phyloP scores from a whole-genome alignment of 1,139 yeast genomes.

The Hyphopichia buzzinii region DNA sequence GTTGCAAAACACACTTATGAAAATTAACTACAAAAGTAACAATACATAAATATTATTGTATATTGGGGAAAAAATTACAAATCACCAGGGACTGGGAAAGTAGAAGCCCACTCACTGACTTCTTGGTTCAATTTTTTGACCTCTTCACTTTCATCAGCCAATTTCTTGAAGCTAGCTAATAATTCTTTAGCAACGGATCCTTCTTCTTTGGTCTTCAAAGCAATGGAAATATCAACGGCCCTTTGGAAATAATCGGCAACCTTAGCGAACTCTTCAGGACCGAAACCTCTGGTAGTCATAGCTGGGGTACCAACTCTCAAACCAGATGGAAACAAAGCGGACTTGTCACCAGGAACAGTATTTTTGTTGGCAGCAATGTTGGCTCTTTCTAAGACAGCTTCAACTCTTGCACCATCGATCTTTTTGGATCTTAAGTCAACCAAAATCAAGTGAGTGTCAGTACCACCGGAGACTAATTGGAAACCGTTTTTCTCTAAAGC shows the following conservation, averaged over 20 bases:
- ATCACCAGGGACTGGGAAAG: conserved; percentile 82
- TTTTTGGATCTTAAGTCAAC: conserved; percentile 80
- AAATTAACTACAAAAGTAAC: no score
- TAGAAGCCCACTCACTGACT: conserved; percentile 63
- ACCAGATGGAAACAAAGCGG: conserved; percentile 94
- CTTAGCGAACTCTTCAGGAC: conserved; percentile 69
- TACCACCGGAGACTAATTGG: conserved; percentile 84
- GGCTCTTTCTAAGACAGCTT: conserved; percentile 82
- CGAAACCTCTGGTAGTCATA: conserved; percentile 95
- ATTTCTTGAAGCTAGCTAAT: conserved; percentile 59
- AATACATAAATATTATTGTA: no score
- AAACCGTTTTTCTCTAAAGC: conserved; percentile 69
- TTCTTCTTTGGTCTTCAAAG: conserved; percentile 57
- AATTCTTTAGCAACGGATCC: conserved; percentile 64
- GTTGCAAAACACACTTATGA: neutral
- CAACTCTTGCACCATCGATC: conserved; percentile 95
- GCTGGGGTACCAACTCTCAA: conserved; percentile 97
- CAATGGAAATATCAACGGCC: conserved; percentile 68
- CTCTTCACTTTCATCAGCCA: conserved; percentile 57
- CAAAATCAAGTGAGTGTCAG: conserved; percentile 90
- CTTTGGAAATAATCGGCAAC: conserved; percentile 76
- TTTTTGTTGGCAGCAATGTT: conserved; percentile 95
- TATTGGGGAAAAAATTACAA: conserved; percentile 20
- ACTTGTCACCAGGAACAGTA: conserved; percentile 93
- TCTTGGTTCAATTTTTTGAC: conserved; percentile 61